A percentile compares a stretch with the other conserved stretches of the same genome.
Conservation (phyloP, 164 flowering plant genomes). For the Sextonia rubra region DNA sequence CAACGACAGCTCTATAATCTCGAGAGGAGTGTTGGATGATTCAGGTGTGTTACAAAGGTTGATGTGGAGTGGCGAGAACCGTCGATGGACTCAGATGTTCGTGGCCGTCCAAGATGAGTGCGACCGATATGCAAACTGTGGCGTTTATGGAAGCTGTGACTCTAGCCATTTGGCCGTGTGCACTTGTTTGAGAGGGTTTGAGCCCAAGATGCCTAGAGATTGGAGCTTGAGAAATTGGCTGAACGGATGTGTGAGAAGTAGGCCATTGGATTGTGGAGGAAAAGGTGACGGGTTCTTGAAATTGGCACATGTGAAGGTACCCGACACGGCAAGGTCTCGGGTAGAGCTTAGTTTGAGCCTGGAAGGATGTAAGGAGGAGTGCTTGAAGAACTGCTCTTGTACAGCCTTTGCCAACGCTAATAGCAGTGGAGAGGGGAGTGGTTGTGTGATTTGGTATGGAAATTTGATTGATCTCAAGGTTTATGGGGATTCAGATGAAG, state of each 20-base stretch:
- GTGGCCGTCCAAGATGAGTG: slow-evolving; percentile 23
- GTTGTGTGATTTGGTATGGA: slow-evolving; percentile 31
- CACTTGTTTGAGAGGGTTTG: slow-evolving; percentile 22
- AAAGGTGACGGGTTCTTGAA: slow-evolving; percentile 18
- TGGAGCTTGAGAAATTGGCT: slow-evolving; percentile 18
- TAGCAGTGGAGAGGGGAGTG: slow-evolving; percentile 8
- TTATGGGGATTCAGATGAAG: slow-evolving; percentile 1
- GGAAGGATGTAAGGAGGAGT: slow-evolving; percentile 12
- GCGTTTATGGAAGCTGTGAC: slow-evolving; percentile 30
- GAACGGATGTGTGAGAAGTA: slow-evolving; percentile 17
- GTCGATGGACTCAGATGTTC: background rate
- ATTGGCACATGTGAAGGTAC: slow-evolving; percentile 15
- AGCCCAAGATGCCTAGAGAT: slow-evolving; percentile 12
- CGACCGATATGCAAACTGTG: slow-evolving; percentile 24
- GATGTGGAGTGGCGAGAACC: slow-evolving; percentile 14
- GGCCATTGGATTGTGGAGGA: slow-evolving; percentile 8
- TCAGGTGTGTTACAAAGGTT: slow-evolving; percentile 11
- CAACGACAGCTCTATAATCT: slow-evolving; percentile 13
- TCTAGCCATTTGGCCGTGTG: slow-evolving; percentile 12
- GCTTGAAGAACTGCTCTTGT: slow-evolving; percentile 26
- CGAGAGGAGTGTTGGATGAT: slow-evolving; percentile 27
- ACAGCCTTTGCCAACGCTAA: slow-evolving; percentile 19
- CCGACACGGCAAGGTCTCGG: slow-evolving; percentile 9
- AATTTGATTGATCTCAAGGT: slow-evolving; percentile 21
- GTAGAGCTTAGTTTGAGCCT: slow-evolving; percentile 12